Percentiles rank a stretch among this genome's conserved stretches.
Evolutionary conservation across 2,329 filamentous ascomycete species (phyloP).

Genomic region (Chaetomium olivaceum): DNA sequence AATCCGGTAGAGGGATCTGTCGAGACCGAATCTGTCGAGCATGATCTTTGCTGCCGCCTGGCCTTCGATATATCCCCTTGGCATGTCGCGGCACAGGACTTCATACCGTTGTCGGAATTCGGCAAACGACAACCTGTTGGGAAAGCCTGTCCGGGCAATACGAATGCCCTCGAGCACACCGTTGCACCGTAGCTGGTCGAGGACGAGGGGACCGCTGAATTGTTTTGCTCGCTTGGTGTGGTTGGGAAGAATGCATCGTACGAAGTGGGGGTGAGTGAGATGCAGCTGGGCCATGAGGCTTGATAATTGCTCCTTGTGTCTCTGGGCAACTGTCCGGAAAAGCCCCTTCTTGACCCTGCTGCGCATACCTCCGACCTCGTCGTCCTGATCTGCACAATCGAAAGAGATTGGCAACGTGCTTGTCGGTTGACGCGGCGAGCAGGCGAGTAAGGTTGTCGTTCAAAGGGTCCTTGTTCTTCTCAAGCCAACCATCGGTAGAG

Average conservation of each 20-base stretch:
- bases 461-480: slow-evolving; percentile 98
- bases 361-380: slow-evolving; percentile 65
- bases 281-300: slow-evolving; percentile 92
- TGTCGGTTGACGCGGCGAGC: slow-evolving; percentile 77
- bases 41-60: slow-evolving; percentile 83
- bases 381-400: slow-evolving; percentile 82
- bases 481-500: slow-evolving; percentile 89
- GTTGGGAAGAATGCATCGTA: slow-evolving; percentile 95
- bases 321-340: slow-evolving; percentile 93
- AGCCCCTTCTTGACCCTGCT: slow-evolving; percentile 95
- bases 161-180: slow-evolving; percentile 98
- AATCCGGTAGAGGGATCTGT: slow-evolving; percentile 84
- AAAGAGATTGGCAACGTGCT: slow-evolving; percentile 82
- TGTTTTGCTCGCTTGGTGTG: slow-evolving; percentile 97
- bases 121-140: slow-evolving; percentile 85
- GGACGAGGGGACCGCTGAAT: slow-evolving; percentile 85
- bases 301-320: slow-evolving; percentile 98
- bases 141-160: slow-evolving; percentile 95
- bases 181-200: slow-evolving; percentile 97
- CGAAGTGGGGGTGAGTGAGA: slow-evolving; percentile 96
- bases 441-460: slow-evolving; percentile 96
- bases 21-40: slow-evolving; percentile 83
- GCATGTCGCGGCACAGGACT: slow-evolving; percentile 85
- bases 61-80: slow-evolving; percentile 86
- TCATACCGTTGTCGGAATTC: slow-evolving; percentile 97